Conservation (phyloP, 768 basidiomycete species). For the Rhodosporidiobolus sp. region DNA sequence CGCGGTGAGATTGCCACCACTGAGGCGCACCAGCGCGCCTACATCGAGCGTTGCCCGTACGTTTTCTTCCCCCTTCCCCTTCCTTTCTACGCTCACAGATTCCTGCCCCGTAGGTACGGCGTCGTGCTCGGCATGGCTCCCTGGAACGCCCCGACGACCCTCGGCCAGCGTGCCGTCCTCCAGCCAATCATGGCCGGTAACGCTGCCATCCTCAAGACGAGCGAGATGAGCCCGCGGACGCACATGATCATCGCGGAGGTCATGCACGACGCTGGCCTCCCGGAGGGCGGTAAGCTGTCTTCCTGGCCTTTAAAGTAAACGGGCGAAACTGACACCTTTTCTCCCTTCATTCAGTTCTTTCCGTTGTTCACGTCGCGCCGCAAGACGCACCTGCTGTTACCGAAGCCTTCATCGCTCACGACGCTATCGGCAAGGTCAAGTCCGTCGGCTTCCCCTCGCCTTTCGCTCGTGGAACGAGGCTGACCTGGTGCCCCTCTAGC, state of each 20-base stretch:
- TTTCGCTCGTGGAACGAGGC: too few relatives aligned
- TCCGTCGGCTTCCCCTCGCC: not conserved
- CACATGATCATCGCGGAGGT: conserved; percentile 48
- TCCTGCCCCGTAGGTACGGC: not conserved
- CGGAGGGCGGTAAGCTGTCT: conserved; percentile 40
- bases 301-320: not conserved
- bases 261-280: conserved; percentile 51
- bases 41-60: conserved; percentile 36
- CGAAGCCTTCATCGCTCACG: conserved; percentile 44
- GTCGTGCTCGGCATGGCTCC: conserved; percentile 38
- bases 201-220: conserved; percentile 43
- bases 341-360: conserved; percentile 41
- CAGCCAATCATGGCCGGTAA: conserved; percentile 52
- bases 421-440: conserved; percentile 43
- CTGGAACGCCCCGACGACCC: conserved; percentile 35
- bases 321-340: not conserved
- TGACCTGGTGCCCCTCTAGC: conserved; percentile 28
- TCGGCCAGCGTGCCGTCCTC: conserved; percentile 45
- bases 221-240: conserved; percentile 47
- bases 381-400: conserved; percentile 42
- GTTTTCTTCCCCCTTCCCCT: too few relatives aligned
- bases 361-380: conserved; percentile 47
- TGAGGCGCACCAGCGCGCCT: conserved; percentile 24
- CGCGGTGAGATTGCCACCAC: conserved; percentile 36
- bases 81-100: too few relatives aligned